phyloP scores from a whole-genome alignment of 768 basidiomycete genomes.

The Hygrocybe coccinea region DNA sequence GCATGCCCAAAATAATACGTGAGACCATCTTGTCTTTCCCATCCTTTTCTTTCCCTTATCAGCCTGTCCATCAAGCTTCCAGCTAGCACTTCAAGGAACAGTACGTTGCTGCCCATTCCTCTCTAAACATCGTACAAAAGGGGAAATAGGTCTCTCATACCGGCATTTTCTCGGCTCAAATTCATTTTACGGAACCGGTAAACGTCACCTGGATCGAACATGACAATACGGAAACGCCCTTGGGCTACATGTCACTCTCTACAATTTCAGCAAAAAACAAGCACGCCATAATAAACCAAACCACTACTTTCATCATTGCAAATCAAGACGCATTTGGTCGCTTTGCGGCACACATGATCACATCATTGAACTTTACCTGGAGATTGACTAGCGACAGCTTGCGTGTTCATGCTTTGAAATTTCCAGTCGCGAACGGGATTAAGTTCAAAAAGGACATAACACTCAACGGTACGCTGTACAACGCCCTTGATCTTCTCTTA shows the following conservation, averaged over 20 bases:
- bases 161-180: slow-evolving; percentile 58
- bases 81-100: slow-evolving; percentile 47
- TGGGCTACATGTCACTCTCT: slow-evolving; percentile 53
- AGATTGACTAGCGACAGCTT: slow-evolving; percentile 51
- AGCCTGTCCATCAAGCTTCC: slow-evolving; percentile 39
- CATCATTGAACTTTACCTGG: slow-evolving; percentile 65
- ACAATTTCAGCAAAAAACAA: slow-evolving; percentile 47
- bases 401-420: slow-evolving; percentile 59
- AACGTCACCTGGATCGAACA: slow-evolving; percentile 55
- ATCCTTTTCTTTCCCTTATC: background rate
- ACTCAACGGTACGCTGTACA: slow-evolving; percentile 50
- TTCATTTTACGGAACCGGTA: slow-evolving; percentile 54
- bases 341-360: slow-evolving; percentile 63
- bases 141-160: slow-evolving; percentile 54
- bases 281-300: slow-evolving; percentile 59
- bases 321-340: slow-evolving; percentile 55
- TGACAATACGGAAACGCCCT: slow-evolving; percentile 38
- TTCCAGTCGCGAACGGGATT: slow-evolving; percentile 62
- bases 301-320: slow-evolving; percentile 50
- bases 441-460: slow-evolving; percentile 58
- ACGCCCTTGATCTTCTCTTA: background rate
- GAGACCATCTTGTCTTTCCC: slow-evolving; percentile 19
- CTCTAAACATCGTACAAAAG: background rate
- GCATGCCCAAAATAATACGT: slow-evolving; percentile 55
- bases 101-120: slow-evolving; percentile 28